Conservation (phyloP, 164 flowering plant genomes). For the Chimonanthus praecox region DNA sequence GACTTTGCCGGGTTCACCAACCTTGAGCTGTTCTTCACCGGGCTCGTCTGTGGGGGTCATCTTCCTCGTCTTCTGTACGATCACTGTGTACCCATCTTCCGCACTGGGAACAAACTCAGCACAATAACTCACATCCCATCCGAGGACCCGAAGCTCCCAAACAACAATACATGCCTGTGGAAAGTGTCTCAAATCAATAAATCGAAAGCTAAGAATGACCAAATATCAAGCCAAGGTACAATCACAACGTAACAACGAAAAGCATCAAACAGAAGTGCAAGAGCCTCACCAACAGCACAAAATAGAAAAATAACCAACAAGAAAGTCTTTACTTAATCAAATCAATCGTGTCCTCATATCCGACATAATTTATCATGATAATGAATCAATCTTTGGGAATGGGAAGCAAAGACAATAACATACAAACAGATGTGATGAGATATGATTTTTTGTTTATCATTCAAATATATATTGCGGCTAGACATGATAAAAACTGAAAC, state of each 20-base stretch:
- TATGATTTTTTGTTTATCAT: not conserved
- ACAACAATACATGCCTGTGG: constrained; percentile 43
- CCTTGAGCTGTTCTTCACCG: constrained; percentile 54
- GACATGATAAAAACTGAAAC: no score
- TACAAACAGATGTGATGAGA: no score
- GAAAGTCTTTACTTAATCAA: not conserved
- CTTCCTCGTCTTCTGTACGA: constrained; percentile 63
- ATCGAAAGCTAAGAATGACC: not conserved
- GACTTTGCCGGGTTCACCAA: constrained; percentile 66
- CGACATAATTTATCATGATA: not conserved
- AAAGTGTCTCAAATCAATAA: not conserved
- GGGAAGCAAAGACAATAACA: not conserved
- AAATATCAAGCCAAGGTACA: not conserved
- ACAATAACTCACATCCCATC: constrained; percentile 76
- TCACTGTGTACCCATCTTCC: constrained; percentile 68
- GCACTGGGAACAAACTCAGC: constrained; percentile 69
- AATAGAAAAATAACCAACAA: not conserved
- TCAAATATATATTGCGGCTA: not conserved
- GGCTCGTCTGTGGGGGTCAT: constrained; percentile 52
- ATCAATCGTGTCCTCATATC: not conserved
- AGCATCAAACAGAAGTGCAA: not conserved
- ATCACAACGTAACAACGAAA: not conserved
- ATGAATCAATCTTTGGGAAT: not conserved
- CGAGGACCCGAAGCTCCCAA: constrained; percentile 78
- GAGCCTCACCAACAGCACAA: not conserved